These are phyloP conservation scores for Corymbia citriodora DNA, from an alignment of 441 rosid species.

Conservation along the genomic window DNA sequence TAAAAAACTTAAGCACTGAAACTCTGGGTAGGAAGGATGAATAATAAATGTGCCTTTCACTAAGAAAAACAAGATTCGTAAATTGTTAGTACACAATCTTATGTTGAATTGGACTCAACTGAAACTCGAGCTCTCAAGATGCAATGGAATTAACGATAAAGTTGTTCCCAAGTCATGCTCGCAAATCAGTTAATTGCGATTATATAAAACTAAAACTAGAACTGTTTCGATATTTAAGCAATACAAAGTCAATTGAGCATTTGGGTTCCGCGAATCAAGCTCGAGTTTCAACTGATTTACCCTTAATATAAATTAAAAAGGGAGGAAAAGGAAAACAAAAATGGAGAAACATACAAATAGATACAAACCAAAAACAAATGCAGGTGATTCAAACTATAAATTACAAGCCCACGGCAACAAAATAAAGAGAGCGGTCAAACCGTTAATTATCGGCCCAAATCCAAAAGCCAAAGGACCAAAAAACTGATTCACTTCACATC, in stretches of 20 bases:
- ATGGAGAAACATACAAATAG: background rate
- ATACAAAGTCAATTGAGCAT: background rate
- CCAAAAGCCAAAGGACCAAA: background rate
- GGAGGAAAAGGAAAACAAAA: background rate
- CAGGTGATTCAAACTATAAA: background rate
- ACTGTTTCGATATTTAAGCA: background rate
- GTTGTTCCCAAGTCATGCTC: background rate
- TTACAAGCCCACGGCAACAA: background rate
- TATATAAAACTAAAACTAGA: background rate
- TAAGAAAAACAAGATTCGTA: background rate
- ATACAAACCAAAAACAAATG: background rate
- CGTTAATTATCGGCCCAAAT: background rate
- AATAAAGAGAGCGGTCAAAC: background rate
- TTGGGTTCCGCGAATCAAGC: background rate
- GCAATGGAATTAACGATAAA: background rate
- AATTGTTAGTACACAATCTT: background rate
- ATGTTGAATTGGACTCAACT: background rate
- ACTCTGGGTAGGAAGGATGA: background rate
- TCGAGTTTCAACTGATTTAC: background rate
- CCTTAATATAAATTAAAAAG: background rate
- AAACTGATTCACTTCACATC: background rate
- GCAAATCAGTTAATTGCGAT: background rate
- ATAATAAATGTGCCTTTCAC: background rate
- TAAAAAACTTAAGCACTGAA: no score
- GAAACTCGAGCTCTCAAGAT: background rate